Conservation (phyloP, 208 protist genomes). For the Leishmania mexicana region DNA sequence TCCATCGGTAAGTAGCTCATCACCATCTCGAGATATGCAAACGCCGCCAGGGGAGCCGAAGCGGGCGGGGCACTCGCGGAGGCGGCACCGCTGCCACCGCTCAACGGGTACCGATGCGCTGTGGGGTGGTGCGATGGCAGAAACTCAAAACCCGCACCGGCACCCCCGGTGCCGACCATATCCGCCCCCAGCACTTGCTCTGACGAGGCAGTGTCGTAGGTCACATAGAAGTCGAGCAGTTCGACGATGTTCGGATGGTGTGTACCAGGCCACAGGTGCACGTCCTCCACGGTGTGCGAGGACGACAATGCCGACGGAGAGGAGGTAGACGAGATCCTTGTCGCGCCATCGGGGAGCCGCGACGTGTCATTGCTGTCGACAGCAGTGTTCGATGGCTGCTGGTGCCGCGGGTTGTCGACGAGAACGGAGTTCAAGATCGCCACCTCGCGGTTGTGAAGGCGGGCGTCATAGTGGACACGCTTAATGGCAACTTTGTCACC, state of each 20-base stretch:
- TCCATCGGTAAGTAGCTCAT: conserved; percentile 99
- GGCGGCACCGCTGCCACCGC: background rate
- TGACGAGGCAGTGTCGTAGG: conserved; percentile 58
- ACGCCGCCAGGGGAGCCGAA: conserved; percentile 46
- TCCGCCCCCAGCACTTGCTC: conserved; percentile 10
- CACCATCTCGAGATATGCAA: conserved; percentile 98
- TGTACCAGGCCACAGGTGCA: conserved; percentile 11
- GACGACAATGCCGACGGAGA: background rate
- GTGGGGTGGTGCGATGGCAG: conserved; percentile 7
- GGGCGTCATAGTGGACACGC: conserved; percentile 96
- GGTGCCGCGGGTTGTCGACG: conserved; percentile 4
- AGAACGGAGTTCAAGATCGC: conserved; percentile 94
- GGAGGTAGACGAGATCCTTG: background rate
- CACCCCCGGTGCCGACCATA: background rate
- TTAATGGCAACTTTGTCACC: conserved; percentile 97
- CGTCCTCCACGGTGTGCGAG: background rate
- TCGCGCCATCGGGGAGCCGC: background rate
- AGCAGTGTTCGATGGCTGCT: background rate
- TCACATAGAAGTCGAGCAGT: conserved; percentile 95
- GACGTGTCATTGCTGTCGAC: background rate
- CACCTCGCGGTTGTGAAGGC: conserved; percentile 98
- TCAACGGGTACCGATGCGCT: conserved; percentile 6
- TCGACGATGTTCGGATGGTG: conserved; percentile 96
- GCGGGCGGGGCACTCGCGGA: background rate
- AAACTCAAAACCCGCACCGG: background rate